A percentile compares a stretch with the other conserved stretches of the same genome.
Conservation (phyloP, 805 yeast species). For the Dipodascus albidus region DNA sequence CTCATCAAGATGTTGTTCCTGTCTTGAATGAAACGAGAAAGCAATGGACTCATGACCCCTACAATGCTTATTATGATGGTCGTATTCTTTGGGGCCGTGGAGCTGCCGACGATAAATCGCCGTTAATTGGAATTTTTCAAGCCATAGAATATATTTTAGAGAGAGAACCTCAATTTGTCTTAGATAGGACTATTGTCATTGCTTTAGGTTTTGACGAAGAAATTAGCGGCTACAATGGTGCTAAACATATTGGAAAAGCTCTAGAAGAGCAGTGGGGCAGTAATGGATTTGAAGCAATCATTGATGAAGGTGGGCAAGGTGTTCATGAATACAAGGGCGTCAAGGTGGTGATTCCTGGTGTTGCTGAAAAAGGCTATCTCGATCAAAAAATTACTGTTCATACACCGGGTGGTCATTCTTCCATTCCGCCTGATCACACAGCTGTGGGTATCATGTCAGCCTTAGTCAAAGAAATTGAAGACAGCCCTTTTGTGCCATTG, state of each 20-base stretch:
- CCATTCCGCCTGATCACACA: constrained; percentile 74
- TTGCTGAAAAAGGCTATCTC: constrained; percentile 52
- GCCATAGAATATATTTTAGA: constrained; percentile 44
- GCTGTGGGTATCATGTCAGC: constrained; percentile 64
- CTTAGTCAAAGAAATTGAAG: constrained; percentile 44
- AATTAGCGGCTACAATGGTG: constrained; percentile 52
- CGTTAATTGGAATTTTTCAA: constrained; percentile 52
- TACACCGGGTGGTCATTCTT: constrained; percentile 72
- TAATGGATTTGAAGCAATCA: constrained; percentile 45
- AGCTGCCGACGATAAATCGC: constrained; percentile 53
- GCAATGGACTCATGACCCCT: constrained; percentile 53
- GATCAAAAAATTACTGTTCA: constrained; percentile 38
- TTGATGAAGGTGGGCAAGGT: constrained; percentile 58
- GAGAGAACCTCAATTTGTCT: constrained; percentile 36
- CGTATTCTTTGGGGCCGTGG: constrained; percentile 57
- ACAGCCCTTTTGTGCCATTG: constrained; percentile 37
- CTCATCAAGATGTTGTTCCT: constrained; percentile 66
- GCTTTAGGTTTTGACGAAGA: constrained; percentile 80
- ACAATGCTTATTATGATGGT: constrained; percentile 48
- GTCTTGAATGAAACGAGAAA: constrained; percentile 38
- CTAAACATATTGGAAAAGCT: constrained; percentile 35
- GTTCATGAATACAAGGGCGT: constrained; percentile 31
- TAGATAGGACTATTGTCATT: constrained; percentile 51
- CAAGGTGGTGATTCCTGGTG: constrained; percentile 41
- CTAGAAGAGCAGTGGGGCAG: constrained; percentile 46